phyloP scores from a whole-genome alignment of 371 early-diverging fungal genomes.

The Mucor velutinosus region DNA sequence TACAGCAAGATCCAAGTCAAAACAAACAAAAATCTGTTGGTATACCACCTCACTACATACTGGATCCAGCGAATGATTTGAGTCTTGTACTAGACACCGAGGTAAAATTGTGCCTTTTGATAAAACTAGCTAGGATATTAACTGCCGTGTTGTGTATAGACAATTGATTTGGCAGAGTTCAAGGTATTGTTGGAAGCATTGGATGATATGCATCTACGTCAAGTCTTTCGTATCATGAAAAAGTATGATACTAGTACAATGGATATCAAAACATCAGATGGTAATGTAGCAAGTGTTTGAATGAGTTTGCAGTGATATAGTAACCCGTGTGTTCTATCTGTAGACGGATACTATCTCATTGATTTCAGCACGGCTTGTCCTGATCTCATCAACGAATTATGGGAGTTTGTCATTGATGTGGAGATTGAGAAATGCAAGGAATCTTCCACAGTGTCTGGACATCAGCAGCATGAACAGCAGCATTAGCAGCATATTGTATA shows the following conservation, averaged over 20 bases:
- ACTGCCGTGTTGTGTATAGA: neutral
- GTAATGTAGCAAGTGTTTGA: neutral
- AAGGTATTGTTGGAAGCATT: neutral
- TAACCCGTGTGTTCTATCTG: neutral
- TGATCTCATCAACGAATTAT: slow-evolving; percentile 2
- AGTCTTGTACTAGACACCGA: neutral
- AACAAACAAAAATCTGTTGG: neutral
- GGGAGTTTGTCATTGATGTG: neutral
- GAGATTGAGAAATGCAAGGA: neutral
- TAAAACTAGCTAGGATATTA: neutral
- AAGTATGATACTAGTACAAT: neutral
- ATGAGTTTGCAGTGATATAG: neutral
- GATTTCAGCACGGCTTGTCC: neutral
- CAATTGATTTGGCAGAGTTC: neutral
- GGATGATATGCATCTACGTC: neutral
- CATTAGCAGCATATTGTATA: neutral
- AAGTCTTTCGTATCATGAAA: neutral
- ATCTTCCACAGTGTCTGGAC: neutral
- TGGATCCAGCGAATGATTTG: neutral
- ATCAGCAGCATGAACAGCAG: neutral
- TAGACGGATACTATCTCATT: neutral
- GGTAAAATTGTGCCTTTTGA: neutral
- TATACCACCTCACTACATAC: neutral
- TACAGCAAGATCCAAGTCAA: neutral
- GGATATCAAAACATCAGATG: neutral